Evolutionary conservation across 2,329 filamentous ascomycete species (phyloP).

Genomic region (Talaromyces sp.): DNA sequence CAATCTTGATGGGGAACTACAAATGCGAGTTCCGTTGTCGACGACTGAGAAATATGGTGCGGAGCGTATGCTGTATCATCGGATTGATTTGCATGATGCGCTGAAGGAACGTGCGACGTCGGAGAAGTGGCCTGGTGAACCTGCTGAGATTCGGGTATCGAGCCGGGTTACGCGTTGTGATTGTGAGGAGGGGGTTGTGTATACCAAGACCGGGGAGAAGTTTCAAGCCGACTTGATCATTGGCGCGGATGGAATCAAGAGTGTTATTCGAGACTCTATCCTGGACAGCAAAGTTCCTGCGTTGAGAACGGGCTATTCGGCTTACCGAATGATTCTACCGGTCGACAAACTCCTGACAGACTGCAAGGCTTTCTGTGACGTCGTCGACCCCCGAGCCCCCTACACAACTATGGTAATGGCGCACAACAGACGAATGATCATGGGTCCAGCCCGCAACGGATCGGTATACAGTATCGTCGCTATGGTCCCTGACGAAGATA

Average conservation of each 20-base stretch:
- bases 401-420: slow-evolving; percentile 50
- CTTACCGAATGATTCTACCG: slow-evolving; percentile 1
- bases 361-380: slow-evolving; percentile 25
- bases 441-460: slow-evolving; percentile 47
- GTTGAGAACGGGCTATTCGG: not conserved
- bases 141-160: slow-evolving; percentile 22
- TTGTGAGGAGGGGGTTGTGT: slow-evolving; percentile 20
- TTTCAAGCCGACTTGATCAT: slow-evolving; percentile 29
- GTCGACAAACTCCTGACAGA: slow-evolving; percentile 2
- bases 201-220: slow-evolving; percentile 22
- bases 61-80: slow-evolving; percentile 27
- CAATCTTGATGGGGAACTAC: slow-evolving; percentile 25
- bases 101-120: slow-evolving; percentile 23
- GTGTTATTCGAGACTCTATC: slow-evolving; percentile 25
- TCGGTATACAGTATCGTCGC: slow-evolving; percentile 47
- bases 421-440: slow-evolving; percentile 44
- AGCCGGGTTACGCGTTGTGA: slow-evolving; percentile 19
- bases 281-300: slow-evolving; percentile 21
- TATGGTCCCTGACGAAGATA: slow-evolving; percentile 43
- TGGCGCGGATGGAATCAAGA: slow-evolving; percentile 34
- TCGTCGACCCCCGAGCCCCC: slow-evolving; percentile 40
- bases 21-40: slow-evolving; percentile 24
- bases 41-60: slow-evolving; percentile 25
- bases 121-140: slow-evolving; percentile 19
- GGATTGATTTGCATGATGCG: slow-evolving; percentile 27